Evolutionary conservation across 2,329 filamentous ascomycete species (phyloP).

Genomic region (Mycosphaerella arachidis): DNA sequence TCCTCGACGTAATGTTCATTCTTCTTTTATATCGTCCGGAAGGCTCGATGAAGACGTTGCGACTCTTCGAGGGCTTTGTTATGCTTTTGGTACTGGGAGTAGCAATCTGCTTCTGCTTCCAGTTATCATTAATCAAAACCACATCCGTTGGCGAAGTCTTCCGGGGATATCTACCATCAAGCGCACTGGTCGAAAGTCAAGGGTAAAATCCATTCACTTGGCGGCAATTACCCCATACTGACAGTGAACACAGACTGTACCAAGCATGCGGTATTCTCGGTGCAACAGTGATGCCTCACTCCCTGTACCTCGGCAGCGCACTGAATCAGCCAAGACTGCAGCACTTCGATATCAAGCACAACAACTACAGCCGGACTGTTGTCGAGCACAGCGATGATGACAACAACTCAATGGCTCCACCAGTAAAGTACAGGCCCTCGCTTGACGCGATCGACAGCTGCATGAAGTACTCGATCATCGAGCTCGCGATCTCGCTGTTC

Average conservation of each 20-base stretch:
- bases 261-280: constrained; percentile 73
- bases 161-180: constrained; percentile 60
- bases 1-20: constrained; percentile 63
- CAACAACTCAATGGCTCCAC: constrained; percentile 20
- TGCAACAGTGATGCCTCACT: constrained; percentile 70
- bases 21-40: constrained; percentile 62
- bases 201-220: constrained; percentile 37
- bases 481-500: constrained; percentile 38
- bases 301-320: constrained; percentile 63
- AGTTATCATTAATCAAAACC: constrained; percentile 58
- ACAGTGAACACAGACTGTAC: constrained; percentile 46
- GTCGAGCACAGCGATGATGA: constrained; percentile 15
- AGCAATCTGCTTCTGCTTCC: constrained; percentile 66
- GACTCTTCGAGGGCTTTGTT: constrained; percentile 63
- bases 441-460: constrained; percentile 37
- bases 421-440: constrained; percentile 36
- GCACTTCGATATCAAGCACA: constrained; percentile 58
- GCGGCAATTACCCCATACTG: constrained; percentile 6
- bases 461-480: constrained; percentile 39
- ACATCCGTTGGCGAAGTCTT: constrained; percentile 58
- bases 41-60: constrained; percentile 53
- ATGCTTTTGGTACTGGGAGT: constrained; percentile 62
- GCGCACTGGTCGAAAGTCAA: constrained; percentile 53
- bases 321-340: constrained; percentile 63
- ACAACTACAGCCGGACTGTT: constrained; percentile 42